Conservation (phyloP, 2,329 filamentous ascomycete species). For the Cladophialophora chaetospira region DNA sequence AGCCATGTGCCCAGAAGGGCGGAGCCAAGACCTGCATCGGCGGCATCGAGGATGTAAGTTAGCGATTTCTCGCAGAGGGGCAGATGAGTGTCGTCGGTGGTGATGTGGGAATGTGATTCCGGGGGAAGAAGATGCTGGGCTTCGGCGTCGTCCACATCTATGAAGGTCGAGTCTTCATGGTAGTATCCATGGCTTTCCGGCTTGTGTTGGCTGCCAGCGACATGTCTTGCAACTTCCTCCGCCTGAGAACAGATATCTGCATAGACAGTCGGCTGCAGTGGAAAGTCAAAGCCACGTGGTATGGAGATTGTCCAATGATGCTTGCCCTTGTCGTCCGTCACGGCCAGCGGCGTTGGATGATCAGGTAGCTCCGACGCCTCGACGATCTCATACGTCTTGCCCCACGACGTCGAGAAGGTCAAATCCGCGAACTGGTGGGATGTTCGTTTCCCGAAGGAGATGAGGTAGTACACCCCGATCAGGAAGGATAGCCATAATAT, state of each 20-base stretch:
- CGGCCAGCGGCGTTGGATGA: slow-evolving; percentile 70
- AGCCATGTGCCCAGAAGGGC: slow-evolving; percentile 80
- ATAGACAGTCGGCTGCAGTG: slow-evolving; percentile 67
- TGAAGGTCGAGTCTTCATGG: slow-evolving; percentile 65
- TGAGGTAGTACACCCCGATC: slow-evolving; percentile 50
- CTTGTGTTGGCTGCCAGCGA: slow-evolving; percentile 57
- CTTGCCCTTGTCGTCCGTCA: slow-evolving; percentile 65
- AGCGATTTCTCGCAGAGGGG: slow-evolving; percentile 69
- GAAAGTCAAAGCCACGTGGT: slow-evolving; percentile 66
- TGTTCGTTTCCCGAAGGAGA: slow-evolving; percentile 41
- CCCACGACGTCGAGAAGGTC: slow-evolving; percentile 43
- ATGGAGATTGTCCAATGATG: slow-evolving; percentile 82
- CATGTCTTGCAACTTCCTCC: slow-evolving; percentile 62
- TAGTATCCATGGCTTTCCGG: slow-evolving; percentile 58
- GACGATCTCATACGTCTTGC: slow-evolving; percentile 66
- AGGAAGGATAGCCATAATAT: slow-evolving; percentile 58
- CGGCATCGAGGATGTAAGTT: slow-evolving; percentile 75
- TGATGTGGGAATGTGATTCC: slow-evolving; percentile 22
- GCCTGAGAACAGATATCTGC: slow-evolving; percentile 69
- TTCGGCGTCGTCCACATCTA: slow-evolving; percentile 75
- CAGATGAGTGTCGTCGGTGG: slow-evolving; percentile 20
- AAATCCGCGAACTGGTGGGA: slow-evolving; percentile 27
- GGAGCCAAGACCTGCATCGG: slow-evolving; percentile 74
- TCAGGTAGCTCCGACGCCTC: slow-evolving; percentile 64
- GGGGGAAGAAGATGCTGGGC: slow-evolving; percentile 61